Evolutionary conservation across 176 grass and related monocot genomes (phyloP), one percentile per base, ranked within the genome.

Genomic region (Juncus inflexus): DNA sequence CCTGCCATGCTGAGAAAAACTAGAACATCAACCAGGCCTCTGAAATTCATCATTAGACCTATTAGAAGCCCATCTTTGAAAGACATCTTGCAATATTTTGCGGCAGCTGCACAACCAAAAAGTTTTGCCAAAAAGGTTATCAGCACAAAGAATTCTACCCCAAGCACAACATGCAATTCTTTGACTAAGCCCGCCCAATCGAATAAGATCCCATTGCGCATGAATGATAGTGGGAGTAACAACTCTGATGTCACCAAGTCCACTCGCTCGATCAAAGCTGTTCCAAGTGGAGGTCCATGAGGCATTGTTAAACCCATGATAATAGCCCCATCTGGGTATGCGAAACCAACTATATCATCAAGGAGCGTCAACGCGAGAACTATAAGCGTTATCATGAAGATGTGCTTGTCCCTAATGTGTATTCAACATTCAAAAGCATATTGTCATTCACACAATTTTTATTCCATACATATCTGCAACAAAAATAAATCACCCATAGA

Each of bases 41-140:
- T 71, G 4, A 72, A 83, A 60, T 71, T 72, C 66, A 77, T 63
- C 15, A 72, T 66, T 14, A 83, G 65, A 6, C 80, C 74, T 35
- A 83, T 47, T 11, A 83, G 15, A 12, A 42, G 8, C 5, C 42
- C 66, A 0, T 72, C 65, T 12, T 65, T 61, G 4, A 66, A 3
- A 15, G 73, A 15, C 6, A 61, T 42, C 0, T 63, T 35, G n/a
- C 14, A 66, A 75, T 63, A 83, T 0, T 16, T 3, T 47, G 66
- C 80, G 2, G 73, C 35, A 9, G 64, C 3, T 10, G 52, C 28
- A 12, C 39, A 7, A n/a, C 37, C 35, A 19, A 51, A 15, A 15
- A 69, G 0, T 66, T 77, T 83, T 8, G 35, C 35, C 9, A 66
- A 37, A 40, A 40, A 62, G 7, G 51, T 36, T 2, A 70, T 3